These are phyloP conservation scores for Solanum sejunctum DNA, from an alignment of 257 asterid genomes.

Conservation along the genomic window DNA sequence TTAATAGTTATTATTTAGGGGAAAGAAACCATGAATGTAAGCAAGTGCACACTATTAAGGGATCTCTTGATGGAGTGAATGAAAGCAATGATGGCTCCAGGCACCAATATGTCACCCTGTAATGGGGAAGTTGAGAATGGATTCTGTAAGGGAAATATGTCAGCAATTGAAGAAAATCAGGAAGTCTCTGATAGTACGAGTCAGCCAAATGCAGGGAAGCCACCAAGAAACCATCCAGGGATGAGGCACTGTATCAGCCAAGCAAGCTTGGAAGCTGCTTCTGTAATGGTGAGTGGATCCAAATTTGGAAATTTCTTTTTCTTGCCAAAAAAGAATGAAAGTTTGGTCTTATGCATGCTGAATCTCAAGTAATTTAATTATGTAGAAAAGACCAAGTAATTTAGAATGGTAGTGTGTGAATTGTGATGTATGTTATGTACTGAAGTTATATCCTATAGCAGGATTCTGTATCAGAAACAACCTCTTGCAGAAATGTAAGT, in stretches of 20 bases:
- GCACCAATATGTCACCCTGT: slow-evolving; percentile 22
- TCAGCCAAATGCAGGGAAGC: slow-evolving; percentile 51
- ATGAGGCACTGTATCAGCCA: slow-evolving; percentile 90
- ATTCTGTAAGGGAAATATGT: slow-evolving; percentile 19
- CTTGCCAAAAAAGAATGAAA: not conserved
- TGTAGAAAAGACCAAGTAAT: not conserved
- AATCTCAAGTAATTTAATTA: not conserved
- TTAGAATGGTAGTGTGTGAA: not conserved
- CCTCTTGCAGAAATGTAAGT: too few species aligned
- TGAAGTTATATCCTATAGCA: not conserved
- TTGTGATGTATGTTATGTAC: not conserved
- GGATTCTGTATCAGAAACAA: not conserved
- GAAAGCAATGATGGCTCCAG: slow-evolving; percentile 39
- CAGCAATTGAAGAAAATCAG: slow-evolving; percentile 23
- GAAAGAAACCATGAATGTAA: not conserved
- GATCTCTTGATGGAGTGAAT: slow-evolving; percentile 11
- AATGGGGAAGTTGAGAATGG: slow-evolving; percentile 36
- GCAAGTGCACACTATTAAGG: not conserved
- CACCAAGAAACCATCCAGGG: slow-evolving; percentile 40
- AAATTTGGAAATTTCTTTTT: not conserved
- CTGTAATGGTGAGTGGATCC: slow-evolving; percentile 38
- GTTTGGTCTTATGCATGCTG: not conserved
- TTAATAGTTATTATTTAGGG: not conserved
- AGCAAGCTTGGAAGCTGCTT: slow-evolving; percentile 44
- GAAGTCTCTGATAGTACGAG: slow-evolving; percentile 18